Conservation (phyloP, 176 grass and related monocot species). For the Cocos nucifera region DNA sequence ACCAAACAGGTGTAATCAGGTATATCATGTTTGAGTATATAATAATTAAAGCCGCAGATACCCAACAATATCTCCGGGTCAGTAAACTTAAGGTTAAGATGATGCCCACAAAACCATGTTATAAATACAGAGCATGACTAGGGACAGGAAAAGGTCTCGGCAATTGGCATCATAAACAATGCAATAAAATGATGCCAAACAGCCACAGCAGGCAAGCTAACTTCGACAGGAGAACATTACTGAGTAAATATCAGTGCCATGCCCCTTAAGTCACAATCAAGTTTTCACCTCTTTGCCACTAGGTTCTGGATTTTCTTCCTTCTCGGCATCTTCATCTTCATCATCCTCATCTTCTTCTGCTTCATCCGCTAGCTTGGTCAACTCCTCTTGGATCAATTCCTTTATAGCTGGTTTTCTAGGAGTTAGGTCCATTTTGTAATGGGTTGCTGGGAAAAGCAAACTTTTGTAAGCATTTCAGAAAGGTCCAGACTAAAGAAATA, state of each 20-base stretch:
- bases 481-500: not conserved
- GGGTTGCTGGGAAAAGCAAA: constrained; percentile 24
- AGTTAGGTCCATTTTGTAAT: constrained; percentile 57
- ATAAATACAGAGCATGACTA: not conserved
- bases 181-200: not conserved
- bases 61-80: not conserved
- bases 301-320: constrained; percentile 9
- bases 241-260: too few species aligned
- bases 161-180: not conserved
- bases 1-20: too few species aligned
- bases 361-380: constrained; percentile 50
- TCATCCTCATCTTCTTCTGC: constrained; percentile 24
- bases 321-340: constrained; percentile 17
- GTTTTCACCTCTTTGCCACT: not conserved
- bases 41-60: too few species aligned
- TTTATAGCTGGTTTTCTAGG: constrained; percentile 59
- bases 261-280: not conserved
- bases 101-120: not conserved
- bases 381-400: constrained; percentile 61
- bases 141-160: too few species aligned
- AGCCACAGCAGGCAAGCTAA: not conserved
- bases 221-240: not conserved
- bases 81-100: not conserved
- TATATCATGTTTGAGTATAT: too few species aligned
- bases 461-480: not conserved